Evolutionary conservation across 768 basidiomycete species (phyloP).

Genomic region (Mrakia blollopis): DNA sequence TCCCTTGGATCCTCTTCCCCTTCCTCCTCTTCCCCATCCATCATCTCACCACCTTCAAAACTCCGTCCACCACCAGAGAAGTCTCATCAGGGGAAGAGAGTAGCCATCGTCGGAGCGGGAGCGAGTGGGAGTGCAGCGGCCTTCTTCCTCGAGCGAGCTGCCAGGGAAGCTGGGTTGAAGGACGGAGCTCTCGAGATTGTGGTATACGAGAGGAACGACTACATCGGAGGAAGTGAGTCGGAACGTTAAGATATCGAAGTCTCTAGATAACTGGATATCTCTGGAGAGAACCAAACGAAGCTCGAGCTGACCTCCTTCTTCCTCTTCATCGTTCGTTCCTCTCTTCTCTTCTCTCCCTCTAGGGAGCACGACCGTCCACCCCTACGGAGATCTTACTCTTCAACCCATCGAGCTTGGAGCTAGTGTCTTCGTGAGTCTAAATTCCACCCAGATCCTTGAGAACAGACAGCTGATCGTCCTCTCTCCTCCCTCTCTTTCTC

Average conservation of each 20-base stretch:
- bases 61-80: neutral
- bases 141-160: constrained; percentile 66
- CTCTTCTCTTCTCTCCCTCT: constrained; percentile 11
- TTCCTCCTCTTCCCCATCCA: neutral
- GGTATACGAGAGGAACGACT: constrained; percentile 69
- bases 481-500: neutral
- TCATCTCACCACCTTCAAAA: neutral
- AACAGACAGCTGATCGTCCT: neutral
- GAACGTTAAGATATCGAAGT: neutral
- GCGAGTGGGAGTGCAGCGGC: constrained; percentile 74
- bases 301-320: constrained; percentile 44
- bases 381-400: constrained; percentile 58
- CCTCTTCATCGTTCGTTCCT: constrained; percentile 18
- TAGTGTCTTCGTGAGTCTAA: constrained; percentile 70
- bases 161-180: constrained; percentile 55
- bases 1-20: neutral
- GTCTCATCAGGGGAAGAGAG: constrained; percentile 39
- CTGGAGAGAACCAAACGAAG: neutral
- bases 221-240: constrained; percentile 72
- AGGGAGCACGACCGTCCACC: constrained; percentile 76
- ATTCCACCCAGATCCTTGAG: no score
- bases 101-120: constrained; percentile 88
- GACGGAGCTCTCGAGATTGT: constrained; percentile 70
- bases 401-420: constrained; percentile 76
- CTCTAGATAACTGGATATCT: neutral